phyloP scores from a whole-genome alignment of 1,284 basidiomycete genomes.

The Acaromyces ingoldii region DNA sequence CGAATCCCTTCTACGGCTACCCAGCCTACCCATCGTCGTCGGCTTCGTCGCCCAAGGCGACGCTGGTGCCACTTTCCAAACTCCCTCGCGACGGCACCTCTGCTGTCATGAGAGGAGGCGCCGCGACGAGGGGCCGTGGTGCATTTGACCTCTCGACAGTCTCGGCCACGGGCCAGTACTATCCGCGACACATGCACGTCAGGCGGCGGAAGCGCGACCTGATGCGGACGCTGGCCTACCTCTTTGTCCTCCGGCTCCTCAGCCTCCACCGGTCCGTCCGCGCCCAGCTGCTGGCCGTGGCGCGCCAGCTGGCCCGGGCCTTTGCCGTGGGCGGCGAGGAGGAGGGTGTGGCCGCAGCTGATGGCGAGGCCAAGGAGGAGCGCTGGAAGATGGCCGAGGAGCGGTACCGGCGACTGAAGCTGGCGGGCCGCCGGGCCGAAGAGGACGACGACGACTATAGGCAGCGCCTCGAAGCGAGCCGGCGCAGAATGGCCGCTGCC shows the following conservation, averaged over 20 bases:
- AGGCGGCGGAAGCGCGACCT: slow-evolving; percentile 42
- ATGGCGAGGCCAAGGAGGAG: slow-evolving; percentile 9
- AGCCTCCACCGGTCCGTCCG: slow-evolving; percentile 30
- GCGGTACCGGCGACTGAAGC: background rate
- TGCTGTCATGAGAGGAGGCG: too few relatives aligned
- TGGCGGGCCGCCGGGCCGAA: background rate
- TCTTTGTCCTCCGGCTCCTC: slow-evolving; percentile 45
- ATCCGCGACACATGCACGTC: slow-evolving; percentile 24
- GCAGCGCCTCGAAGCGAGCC: too few relatives aligned
- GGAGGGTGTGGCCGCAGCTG: slow-evolving; percentile 5
- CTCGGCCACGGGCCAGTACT: background rate
- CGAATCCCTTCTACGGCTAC: slow-evolving; percentile 81
- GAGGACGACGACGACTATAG: background rate
- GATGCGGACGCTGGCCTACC: slow-evolving; percentile 44
- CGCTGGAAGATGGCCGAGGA: background rate
- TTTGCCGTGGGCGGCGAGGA: slow-evolving; percentile 11
- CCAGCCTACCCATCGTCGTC: slow-evolving; percentile 53
- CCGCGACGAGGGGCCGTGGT: too few relatives aligned
- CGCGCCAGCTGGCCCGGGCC: slow-evolving; percentile 10
- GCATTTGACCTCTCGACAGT: too few relatives aligned
- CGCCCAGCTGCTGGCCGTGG: background rate
- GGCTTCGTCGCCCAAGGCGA: background rate
- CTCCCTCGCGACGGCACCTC: too few relatives aligned
- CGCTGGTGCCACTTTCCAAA: too few relatives aligned
- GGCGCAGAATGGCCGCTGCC: too few relatives aligned